phyloP scores from a whole-genome alignment of 306 rosid genomes.

The Albizia julibrissin region DNA sequence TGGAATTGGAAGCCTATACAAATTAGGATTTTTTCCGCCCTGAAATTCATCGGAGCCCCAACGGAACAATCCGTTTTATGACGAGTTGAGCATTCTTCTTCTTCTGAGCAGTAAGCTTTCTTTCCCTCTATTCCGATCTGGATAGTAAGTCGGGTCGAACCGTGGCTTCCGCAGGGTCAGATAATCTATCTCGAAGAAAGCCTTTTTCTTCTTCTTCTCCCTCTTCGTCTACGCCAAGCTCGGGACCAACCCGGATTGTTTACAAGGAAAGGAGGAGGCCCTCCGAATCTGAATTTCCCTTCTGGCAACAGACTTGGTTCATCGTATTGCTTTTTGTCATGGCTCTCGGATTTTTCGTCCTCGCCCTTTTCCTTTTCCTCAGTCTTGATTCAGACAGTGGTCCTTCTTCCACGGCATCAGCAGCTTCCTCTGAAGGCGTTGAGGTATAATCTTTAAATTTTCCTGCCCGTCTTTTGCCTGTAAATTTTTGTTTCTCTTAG shows the following conservation, averaged over 20 bases:
- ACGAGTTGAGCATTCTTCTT: neutral
- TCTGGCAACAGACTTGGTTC: constrained; percentile 96
- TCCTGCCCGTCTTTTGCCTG: neutral
- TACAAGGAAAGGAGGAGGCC: constrained; percentile 54
- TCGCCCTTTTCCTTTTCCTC: constrained; percentile 77
- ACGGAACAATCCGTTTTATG: neutral
- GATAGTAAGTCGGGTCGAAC: constrained; percentile 49
- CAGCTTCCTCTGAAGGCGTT: constrained; percentile 81
- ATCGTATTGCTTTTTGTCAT: constrained; percentile 68
- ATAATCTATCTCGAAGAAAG: constrained; percentile 80
- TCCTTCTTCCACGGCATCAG: constrained; percentile 55
- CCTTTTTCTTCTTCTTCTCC: constrained; percentile 37
- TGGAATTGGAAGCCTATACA: neutral
- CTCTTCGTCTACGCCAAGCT: constrained; percentile 25
- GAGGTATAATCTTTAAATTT: constrained; percentile 48
- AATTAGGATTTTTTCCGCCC: neutral
- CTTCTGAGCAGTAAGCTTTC: neutral
- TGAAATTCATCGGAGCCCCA: constrained; percentile 2
- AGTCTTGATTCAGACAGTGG: constrained; percentile 66
- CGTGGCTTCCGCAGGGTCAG: constrained; percentile 97
- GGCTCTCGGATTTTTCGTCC: constrained; percentile 80
- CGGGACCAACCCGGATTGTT: constrained; percentile 66
- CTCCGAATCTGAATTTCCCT: constrained; percentile 69
- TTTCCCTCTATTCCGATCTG: constrained; percentile 14
- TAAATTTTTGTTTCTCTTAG: neutral